These are phyloP conservation scores for Solanum megistacrolobum DNA, from an alignment of 257 asterid species.

Conservation along the genomic window DNA sequence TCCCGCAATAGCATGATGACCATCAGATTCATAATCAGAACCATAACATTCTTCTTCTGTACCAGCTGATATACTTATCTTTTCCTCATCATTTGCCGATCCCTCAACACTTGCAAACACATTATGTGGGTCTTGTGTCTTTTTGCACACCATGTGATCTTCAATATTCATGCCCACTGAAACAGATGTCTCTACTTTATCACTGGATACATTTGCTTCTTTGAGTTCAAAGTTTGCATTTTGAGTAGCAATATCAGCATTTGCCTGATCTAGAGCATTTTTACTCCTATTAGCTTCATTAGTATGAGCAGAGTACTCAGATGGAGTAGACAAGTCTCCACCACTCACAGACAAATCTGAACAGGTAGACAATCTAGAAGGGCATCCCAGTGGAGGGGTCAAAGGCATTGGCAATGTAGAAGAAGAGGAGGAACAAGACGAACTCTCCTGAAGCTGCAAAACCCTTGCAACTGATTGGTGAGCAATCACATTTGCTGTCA, in stretches of 20 bases:
- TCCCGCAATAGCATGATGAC: slow-evolving; percentile 22
- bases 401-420: slow-evolving; percentile 28
- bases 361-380: slow-evolving; percentile 26
- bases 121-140: slow-evolving; percentile 21
- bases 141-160: slow-evolving; percentile 10
- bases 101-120: slow-evolving; percentile 18
- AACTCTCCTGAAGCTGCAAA: slow-evolving; percentile 47
- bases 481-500: slow-evolving; percentile 5
- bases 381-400: slow-evolving; percentile 37
- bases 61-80: slow-evolving; percentile 30
- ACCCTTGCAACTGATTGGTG: slow-evolving; percentile 29
- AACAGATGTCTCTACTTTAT: not conserved
- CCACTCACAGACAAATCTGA: slow-evolving; percentile 37
- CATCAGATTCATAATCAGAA: slow-evolving; percentile 51
- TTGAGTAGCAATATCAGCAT: slow-evolving; percentile 13
- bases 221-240: slow-evolving; percentile 13
- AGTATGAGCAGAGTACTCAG: slow-evolving; percentile 34
- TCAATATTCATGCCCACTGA: slow-evolving; percentile 15
- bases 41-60: slow-evolving; percentile 44
- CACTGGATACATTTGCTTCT: slow-evolving; percentile 16
- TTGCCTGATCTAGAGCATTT: slow-evolving; percentile 14
- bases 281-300: slow-evolving; percentile 14
- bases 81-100: slow-evolving; percentile 38
- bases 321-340: slow-evolving; percentile 32
- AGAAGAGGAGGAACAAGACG: slow-evolving; percentile 33